These are phyloP conservation scores for Podila horticola DNA, from an alignment of 192 early-diverging fungal species.

Conservation along the genomic window DNA sequence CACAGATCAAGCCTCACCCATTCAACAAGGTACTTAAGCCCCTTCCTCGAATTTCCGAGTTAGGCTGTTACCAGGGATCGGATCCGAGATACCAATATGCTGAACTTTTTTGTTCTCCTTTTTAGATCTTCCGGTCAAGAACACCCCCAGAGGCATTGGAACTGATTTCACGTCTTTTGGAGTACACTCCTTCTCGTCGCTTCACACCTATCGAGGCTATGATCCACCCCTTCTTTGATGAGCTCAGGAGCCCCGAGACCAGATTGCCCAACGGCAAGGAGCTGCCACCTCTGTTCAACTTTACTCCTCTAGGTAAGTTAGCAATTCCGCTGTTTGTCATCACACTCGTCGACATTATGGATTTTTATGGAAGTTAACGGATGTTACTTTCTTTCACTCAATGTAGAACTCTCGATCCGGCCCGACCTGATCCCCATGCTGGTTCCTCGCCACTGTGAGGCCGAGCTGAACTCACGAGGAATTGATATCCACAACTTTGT, in stretches of 20 bases:
- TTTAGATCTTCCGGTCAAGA: constrained; percentile 84
- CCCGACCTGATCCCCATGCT: constrained; percentile 81
- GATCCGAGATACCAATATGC: too few relatives aligned
- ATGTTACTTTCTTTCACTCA: constrained; percentile 3
- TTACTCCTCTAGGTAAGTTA: constrained; percentile 75
- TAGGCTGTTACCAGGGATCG: background rate
- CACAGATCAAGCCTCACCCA: constrained; percentile 94
- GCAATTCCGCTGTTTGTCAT: background rate
- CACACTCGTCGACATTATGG: background rate
- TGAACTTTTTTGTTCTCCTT: background rate
- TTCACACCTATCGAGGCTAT: constrained; percentile 91
- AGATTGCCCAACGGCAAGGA: constrained; percentile 84
- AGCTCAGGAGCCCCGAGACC: constrained; percentile 88
- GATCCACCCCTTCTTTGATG: constrained; percentile 97
- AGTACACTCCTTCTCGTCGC: constrained; percentile 90
- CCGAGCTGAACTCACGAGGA: constrained; percentile 69
- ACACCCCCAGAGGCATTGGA: constrained; percentile 89
- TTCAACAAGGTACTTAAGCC: constrained; percentile 75
- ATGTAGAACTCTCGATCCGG: constrained; percentile 85
- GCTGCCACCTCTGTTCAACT: constrained; percentile 93
- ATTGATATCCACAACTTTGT: constrained; percentile 82
- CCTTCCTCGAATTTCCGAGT: background rate
- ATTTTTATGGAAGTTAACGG: background rate
- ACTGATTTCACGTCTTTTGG: constrained; percentile 84
- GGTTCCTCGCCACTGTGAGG: constrained; percentile 83